phyloP scores from a whole-genome alignment of 2,329 filamentous ascomycete species.

The Claviceps sp. region DNA sequence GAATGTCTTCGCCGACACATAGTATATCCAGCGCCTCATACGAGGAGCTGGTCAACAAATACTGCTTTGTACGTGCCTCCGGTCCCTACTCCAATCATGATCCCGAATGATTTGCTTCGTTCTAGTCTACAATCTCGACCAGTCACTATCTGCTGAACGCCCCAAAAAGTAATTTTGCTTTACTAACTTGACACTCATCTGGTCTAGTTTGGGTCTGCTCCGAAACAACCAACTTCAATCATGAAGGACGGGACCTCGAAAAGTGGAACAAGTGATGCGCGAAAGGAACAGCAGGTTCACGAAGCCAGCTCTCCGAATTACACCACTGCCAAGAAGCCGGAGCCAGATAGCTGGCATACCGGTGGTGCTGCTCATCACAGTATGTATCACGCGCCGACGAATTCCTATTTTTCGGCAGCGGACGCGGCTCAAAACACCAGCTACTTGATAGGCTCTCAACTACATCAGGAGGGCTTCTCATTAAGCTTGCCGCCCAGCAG shows the following conservation, averaged over 20 bases:
- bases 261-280: slow-evolving; percentile 24
- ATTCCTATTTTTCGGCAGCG: slow-evolving; percentile 8
- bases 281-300: not conserved
- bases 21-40: slow-evolving; percentile 76
- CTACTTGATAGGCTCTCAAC: slow-evolving; percentile 5
- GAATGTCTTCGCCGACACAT: slow-evolving; percentile 11
- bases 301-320: not conserved
- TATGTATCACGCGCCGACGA: slow-evolving; percentile 15
- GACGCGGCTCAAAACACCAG: slow-evolving; percentile 8
- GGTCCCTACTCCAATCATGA: slow-evolving; percentile 18
- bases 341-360: slow-evolving; percentile 14
- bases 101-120: slow-evolving; percentile 8
- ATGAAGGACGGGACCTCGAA: slow-evolving; percentile 34
- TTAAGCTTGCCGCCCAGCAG: not conserved
- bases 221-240: slow-evolving; percentile 38
- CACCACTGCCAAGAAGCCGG: not conserved
- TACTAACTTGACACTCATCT: slow-evolving; percentile 24
- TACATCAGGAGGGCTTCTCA: slow-evolving; percentile 5
- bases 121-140: slow-evolving; percentile 2
- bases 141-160: not conserved
- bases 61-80: slow-evolving; percentile 92
- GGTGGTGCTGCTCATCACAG: slow-evolving; percentile 29
- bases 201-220: slow-evolving; percentile 41
- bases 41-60: slow-evolving; percentile 94
- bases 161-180: slow-evolving; percentile 2